Evolutionary conservation across 2,329 filamentous ascomycete genomes (phyloP), one percentile per base, ranked within the genome.

Genomic region (Nannizziopsis arthrosporioides): DNA sequence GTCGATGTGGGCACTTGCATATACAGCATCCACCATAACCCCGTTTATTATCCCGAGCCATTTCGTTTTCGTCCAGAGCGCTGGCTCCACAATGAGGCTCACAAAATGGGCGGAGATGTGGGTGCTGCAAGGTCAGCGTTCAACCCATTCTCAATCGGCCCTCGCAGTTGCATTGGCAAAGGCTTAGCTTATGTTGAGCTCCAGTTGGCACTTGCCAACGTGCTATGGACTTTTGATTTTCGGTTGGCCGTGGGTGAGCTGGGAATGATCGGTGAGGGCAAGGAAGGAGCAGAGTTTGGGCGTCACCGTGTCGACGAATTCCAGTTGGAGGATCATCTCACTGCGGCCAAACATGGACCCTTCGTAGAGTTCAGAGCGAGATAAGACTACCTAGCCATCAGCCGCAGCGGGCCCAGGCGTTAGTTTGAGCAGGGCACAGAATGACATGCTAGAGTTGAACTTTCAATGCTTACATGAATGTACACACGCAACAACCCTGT

Each of bases 111-210:
- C 1, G 44, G 12, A 14, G 27, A 31, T 15, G 67, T 77, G 1
- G 67, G 71, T 2, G 59, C 69, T 4, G 81, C 83, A 11, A 45
- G 53, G 8, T 44, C 50, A 4, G 53, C 53, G 6, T 55, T 55
- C 36, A 52, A 45, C 18, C 36, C 53, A 6, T 70, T 70, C 44
- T 66, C 63, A 37, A 63, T 69, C 34, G 68, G 68, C 0, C 64
- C 63, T 1, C 60, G 67, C 1, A 66, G 66, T 1, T 70, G 68
- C 45, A 63, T 68, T 50, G 68, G 67, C 4, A 69, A 69, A 55
- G 61, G 62, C 35, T 61, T 70, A 62, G 68, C 68, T 1, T 61
- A 68, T 42, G 63, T 68, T 58, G 67, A 70, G 51, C 62, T 69
- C 58, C 57, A 58, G n/a, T 47, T 67, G 44, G 65, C 65, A 6